Base-by-base conservation (phyloP, 805 yeast genomes). In the Jamesozyma rosinii region DNA sequence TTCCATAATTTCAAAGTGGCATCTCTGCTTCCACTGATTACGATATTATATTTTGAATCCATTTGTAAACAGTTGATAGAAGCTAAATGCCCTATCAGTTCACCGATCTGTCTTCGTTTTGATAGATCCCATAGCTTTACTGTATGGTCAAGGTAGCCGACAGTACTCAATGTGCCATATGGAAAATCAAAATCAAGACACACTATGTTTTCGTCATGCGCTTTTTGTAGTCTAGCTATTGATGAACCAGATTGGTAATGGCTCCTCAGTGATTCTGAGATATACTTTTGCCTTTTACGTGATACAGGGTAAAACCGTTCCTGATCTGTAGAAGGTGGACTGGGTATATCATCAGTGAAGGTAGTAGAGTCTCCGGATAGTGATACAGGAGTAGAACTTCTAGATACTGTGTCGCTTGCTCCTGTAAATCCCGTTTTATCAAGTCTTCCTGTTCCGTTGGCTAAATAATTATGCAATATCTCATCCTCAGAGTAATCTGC, bases 41-140 rank as follows among this genome's bases (percentile, higher is more conserved):
- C 47, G 21, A 57, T 2, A 71, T 72, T 30, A n/a, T 45, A 49
- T 11, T 46, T 41, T 66, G 73, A 74, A 32, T 75, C 75, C 70
- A 79, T 68, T 50, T 78, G 80, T 55, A 82, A 60, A 50, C 83
- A 76, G 38, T 66, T 69, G 4, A 82, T 81, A n/a, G 77, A 64
- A 0, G 84, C 76, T 26, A 48, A 37, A 56, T 83, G 90, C n/a
- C 87, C 88, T 44, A 69, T 74, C 37, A 83, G 66, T 27, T 67
- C 54, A 2, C 79, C 78, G n/a, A 65, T 50, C 38, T 73, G 71
- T 45, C 66, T 67, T 6, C 76, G 72, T 17, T 73, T 67, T 27
- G 79, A 73, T 52, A 83, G 61, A 65, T 88, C 95, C 95, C 95
- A 87, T 5, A 88, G 83, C 49, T 81, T 72, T 6, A 87, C 83